Conservation (phyloP, 2,329 filamentous ascomycete genomes). For the Cladosporium sp. region DNA sequence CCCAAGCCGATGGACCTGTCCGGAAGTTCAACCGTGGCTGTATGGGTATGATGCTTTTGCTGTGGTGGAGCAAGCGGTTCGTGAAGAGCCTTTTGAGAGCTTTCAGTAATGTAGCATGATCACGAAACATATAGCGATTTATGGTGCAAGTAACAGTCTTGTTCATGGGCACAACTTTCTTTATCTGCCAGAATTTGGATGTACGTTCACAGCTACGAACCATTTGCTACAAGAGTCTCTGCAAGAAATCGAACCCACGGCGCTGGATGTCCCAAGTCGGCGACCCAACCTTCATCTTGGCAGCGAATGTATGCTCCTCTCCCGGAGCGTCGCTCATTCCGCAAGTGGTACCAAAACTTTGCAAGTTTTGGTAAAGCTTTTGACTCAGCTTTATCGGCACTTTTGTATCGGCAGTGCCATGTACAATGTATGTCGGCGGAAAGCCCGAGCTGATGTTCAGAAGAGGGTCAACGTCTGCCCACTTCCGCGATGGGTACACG, state of each 20-base stretch:
- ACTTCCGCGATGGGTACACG: not conserved
- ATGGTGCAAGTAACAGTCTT: not conserved
- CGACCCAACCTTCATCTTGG: not conserved
- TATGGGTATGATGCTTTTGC: conserved; percentile 61
- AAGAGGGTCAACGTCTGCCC: conserved; percentile 1
- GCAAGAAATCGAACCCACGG: not conserved
- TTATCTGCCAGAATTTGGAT: not conserved
- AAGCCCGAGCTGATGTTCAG: not conserved
- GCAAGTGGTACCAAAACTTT: not conserved
- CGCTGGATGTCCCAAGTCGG: not conserved
- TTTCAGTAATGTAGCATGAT: not conserved
- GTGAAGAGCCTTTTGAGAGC: not conserved
- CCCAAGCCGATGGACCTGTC: conserved; percentile 55
- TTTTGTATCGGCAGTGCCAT: not conserved
- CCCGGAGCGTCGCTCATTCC: not conserved
- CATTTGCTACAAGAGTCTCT: not conserved
- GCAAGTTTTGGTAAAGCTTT: not conserved
- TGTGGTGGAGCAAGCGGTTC: conserved; percentile 43
- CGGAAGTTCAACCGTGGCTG: conserved; percentile 60
- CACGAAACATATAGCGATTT: not conserved
- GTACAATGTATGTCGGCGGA: not conserved
- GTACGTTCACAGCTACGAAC: not conserved
- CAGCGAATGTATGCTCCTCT: not conserved
- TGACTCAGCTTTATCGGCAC: not conserved
- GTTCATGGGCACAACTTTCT: too few species aligned